Percentiles rank a stretch among this genome's conserved stretches.
Evolutionary conservation across 1,139 yeast genomes (phyloP).

Genomic region (Kurtzmaniella quercitrusa): DNA sequence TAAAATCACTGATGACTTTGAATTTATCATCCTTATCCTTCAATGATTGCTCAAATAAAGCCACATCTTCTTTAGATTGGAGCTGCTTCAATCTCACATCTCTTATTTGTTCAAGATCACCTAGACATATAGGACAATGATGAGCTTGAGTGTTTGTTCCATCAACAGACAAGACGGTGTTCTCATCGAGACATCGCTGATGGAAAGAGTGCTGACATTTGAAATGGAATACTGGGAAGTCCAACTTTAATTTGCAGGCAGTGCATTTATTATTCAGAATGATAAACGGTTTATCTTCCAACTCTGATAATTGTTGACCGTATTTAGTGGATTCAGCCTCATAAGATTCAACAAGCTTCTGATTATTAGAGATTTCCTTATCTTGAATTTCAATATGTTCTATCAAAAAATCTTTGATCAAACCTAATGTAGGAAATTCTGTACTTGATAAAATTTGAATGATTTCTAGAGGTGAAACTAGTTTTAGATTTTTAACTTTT

Average conservation of each 20-base stretch:
- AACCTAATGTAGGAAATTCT: constrained; percentile 67
- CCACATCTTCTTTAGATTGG: constrained; percentile 57
- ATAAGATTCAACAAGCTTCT: constrained; percentile 64
- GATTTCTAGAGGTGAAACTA: constrained; percentile 74
- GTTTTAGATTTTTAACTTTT: constrained; percentile 47
- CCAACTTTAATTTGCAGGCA: constrained; percentile 65
- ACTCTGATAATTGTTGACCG: constrained; percentile 47
- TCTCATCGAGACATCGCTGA: constrained; percentile 67
- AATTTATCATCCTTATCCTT: constrained; percentile 62
- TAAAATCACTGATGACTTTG: constrained; percentile 71
- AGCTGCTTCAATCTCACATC: constrained; percentile 58
- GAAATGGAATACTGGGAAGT: constrained; percentile 80
- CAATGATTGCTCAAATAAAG: constrained; percentile 57
- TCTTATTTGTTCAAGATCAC: constrained; percentile 62
- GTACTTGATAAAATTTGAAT: constrained; percentile 63
- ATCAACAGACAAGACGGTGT: constrained; percentile 21
- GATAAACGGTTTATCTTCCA: constrained; percentile 52
- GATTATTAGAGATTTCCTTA: constrained; percentile 65
- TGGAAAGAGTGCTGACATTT: constrained; percentile 87
- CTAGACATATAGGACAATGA: constrained; percentile 68
- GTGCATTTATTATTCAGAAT: constrained; percentile 71
- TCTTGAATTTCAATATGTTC: constrained; percentile 59
- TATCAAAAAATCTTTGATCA: constrained; percentile 66
- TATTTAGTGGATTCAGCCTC: constrained; percentile 60
- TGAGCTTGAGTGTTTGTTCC: constrained; percentile 13